These are phyloP conservation scores for Camelina sativa DNA, from an alignment of 345 rosid genomes.

Conservation along the genomic window DNA sequence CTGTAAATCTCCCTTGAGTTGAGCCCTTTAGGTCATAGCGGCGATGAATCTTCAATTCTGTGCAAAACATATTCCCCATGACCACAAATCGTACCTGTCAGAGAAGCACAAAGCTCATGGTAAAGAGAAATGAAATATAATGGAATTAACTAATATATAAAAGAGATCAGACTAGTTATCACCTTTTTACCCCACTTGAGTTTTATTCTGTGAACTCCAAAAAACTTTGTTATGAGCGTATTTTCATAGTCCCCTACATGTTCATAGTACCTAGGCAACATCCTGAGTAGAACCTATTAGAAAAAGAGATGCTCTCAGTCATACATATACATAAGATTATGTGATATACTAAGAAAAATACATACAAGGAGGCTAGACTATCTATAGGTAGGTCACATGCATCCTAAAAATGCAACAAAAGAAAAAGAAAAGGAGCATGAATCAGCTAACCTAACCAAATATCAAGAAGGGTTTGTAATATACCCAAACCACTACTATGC, in stretches of 20 bases:
- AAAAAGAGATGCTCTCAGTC: constrained; percentile 26
- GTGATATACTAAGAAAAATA: constrained; percentile 6
- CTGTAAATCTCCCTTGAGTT: constrained; percentile 78
- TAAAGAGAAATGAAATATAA: constrained; percentile 12
- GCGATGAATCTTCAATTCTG: constrained; percentile 86
- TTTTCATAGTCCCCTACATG: constrained; percentile 82
- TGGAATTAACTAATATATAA: constrained; percentile 7
- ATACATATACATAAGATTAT: neutral
- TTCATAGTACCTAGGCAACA: constrained; percentile 77
- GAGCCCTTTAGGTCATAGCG: constrained; percentile 98
- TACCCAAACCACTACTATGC: constrained; percentile 9
- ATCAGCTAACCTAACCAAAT: constrained; percentile 16
- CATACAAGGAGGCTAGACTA: constrained; percentile 13
- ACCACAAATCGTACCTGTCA: constrained; percentile 93
- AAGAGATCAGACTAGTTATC: constrained; percentile 33
- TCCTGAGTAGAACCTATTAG: constrained; percentile 75
- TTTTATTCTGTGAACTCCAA: constrained; percentile 86
- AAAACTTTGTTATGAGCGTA: constrained; percentile 91
- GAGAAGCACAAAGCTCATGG: constrained; percentile 41
- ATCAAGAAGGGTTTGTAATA: neutral
- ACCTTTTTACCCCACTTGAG: constrained; percentile 85
- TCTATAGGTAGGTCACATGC: constrained; percentile 18
- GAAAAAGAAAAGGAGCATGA: constrained; percentile 19
- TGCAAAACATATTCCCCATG: constrained; percentile 99
- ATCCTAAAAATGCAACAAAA: constrained; percentile 8